These are phyloP conservation scores for Ustilago shanxiensis DNA, from an alignment of 1,284 basidiomycete species.

Conservation along the genomic window DNA sequence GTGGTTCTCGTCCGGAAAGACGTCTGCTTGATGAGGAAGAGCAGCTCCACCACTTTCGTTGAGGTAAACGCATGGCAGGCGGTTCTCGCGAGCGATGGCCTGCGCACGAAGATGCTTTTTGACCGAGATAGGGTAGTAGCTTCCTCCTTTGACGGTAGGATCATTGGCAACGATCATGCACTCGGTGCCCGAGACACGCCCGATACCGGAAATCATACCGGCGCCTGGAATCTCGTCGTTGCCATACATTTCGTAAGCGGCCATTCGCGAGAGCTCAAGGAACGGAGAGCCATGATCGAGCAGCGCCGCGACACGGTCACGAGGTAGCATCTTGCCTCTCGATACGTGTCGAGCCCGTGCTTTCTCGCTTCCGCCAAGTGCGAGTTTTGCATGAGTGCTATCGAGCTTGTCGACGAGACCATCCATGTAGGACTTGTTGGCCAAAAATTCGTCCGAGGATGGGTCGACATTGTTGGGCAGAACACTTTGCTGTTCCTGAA, in stretches of 20 bases:
- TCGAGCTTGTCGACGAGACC: slow-evolving; percentile 56
- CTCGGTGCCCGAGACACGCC: slow-evolving; percentile 81
- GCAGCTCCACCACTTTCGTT: slow-evolving; percentile 95
- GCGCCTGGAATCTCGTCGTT: slow-evolving; percentile 84
- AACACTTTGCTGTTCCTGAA: slow-evolving; percentile 48
- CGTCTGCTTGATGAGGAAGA: slow-evolving; percentile 90
- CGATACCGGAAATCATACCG: slow-evolving; percentile 90
- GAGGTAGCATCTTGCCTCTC: slow-evolving; percentile 85
- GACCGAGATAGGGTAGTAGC: slow-evolving; percentile 84
- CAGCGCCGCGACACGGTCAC: slow-evolving; percentile 79
- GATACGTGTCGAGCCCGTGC: slow-evolving; percentile 82
- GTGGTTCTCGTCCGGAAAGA: slow-evolving; percentile 89
- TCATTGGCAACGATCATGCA: slow-evolving; percentile 93
- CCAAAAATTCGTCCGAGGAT: slow-evolving; percentile 48
- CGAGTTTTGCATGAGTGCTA: slow-evolving; percentile 50
- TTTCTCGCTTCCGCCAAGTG: slow-evolving; percentile 74
- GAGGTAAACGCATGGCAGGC: slow-evolving; percentile 90
- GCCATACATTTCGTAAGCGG: slow-evolving; percentile 88
- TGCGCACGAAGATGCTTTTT: slow-evolving; percentile 96
- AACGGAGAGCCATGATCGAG: slow-evolving; percentile 90
- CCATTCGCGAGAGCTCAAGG: slow-evolving; percentile 86
- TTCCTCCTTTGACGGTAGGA: slow-evolving; percentile 72
- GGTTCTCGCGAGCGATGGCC: slow-evolving; percentile 89
- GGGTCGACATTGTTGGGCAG: slow-evolving; percentile 59
- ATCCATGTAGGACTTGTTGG: slow-evolving; percentile 61